Percentiles rank a stretch among this genome's conserved stretches.
Conservation (phyloP, 1,139 yeast species). For the Magnusiomyces ingens region DNA sequence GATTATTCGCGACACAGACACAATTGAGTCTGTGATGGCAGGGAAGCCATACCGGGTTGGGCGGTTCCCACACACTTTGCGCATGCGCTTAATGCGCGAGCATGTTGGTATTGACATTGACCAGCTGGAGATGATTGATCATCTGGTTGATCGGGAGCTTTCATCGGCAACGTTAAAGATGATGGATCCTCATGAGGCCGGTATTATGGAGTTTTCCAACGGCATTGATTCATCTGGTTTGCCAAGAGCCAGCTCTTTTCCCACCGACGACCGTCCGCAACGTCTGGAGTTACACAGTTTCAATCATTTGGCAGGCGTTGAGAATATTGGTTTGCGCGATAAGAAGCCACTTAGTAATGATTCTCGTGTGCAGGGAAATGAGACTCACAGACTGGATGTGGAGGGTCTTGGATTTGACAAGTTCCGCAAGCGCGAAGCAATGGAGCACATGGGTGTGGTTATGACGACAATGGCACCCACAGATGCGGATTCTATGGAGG, state of each 20-base stretch:
- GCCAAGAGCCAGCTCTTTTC: not conserved
- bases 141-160: conserved; percentile 29
- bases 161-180: not conserved
- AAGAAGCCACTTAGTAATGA: conserved; percentile 75
- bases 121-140: conserved; percentile 73
- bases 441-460: conserved; percentile 14
- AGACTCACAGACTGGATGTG: conserved; percentile 62
- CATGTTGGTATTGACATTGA: conserved; percentile 94
- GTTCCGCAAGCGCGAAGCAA: conserved; percentile 17
- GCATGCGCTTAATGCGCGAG: conserved; percentile 92
- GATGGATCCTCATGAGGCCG: conserved; percentile 7
- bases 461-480: conserved; percentile 32
- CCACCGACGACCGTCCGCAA: conserved; percentile 7
- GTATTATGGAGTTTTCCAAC: conserved; percentile 9
- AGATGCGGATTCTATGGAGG: conserved; percentile 49
- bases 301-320: conserved; percentile 83
- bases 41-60: conserved; percentile 78
- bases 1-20: conserved; percentile 73
- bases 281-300: conserved; percentile 45
- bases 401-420: conserved; percentile 66
- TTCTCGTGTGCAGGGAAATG: conserved; percentile 65
- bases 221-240: conserved; percentile 9
- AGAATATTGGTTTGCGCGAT: conserved; percentile 78
- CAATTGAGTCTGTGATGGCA: conserved; percentile 68
- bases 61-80: conserved; percentile 78